phyloP scores from a whole-genome alignment of 1,139 yeast species.

The Protomyces lactucae-debilis region DNA sequence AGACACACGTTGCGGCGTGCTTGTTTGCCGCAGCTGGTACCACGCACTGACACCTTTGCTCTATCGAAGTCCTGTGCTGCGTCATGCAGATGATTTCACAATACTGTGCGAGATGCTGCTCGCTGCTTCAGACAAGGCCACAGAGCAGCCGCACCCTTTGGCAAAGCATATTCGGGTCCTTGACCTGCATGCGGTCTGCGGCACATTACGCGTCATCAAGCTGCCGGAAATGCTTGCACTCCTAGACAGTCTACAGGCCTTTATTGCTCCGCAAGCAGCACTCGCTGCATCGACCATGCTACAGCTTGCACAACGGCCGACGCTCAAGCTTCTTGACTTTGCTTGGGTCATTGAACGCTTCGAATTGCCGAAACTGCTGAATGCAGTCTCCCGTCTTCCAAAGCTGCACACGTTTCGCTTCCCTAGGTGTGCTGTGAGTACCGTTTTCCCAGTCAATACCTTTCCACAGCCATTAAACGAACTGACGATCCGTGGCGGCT shows the following conservation, averaged over 20 bases:
- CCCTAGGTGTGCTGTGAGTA: slow-evolving; percentile 23
- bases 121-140: not conserved
- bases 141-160: not conserved
- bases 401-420: slow-evolving; percentile 7
- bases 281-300: slow-evolving; percentile 18
- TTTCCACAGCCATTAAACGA: slow-evolving; percentile 8
- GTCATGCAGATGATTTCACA: not conserved
- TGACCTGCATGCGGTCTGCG: slow-evolving; percentile 15
- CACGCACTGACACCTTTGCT: not conserved
- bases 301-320: not conserved
- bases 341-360: slow-evolving; percentile 22
- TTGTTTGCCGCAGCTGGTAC: not conserved
- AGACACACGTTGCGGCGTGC: not conserved
- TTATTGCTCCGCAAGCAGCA: slow-evolving; percentile 21
- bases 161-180: not conserved
- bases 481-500: slow-evolving; percentile 19
- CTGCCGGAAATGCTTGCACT: slow-evolving; percentile 4
- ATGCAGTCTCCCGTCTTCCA: not conserved
- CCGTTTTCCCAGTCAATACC: slow-evolving; percentile 9
- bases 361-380: slow-evolving; percentile 12
- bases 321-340: slow-evolving; percentile 7
- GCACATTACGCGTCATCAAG: slow-evolving; percentile 5
- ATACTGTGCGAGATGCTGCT: not conserved
- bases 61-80: not conserved
- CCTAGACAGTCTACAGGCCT: slow-evolving; percentile 1